These are phyloP conservation scores for Pichia thaimueangensis DNA, from an alignment of 805 yeast genomes.

Conservation along the genomic window DNA sequence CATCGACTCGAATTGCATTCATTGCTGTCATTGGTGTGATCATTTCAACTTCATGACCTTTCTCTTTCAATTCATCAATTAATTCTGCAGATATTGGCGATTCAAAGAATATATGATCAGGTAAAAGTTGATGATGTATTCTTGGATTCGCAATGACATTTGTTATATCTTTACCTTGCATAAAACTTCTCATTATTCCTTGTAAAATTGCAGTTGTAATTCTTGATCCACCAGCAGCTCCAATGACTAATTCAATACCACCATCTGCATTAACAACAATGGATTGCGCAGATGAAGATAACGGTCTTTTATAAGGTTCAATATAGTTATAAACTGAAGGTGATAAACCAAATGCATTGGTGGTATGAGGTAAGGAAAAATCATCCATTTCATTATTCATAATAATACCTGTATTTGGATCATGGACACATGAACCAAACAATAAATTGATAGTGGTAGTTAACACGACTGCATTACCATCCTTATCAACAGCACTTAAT, in stretches of 20 bases:
- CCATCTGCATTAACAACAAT: conserved; percentile 45
- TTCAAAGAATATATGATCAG: conserved; percentile 62
- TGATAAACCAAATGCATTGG: conserved; percentile 71
- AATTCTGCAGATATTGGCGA: conserved; percentile 38
- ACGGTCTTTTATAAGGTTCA: conserved; percentile 71
- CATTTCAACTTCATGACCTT: conserved; percentile 45
- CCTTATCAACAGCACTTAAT: conserved; percentile 67
- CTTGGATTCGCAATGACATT: conserved; percentile 76
- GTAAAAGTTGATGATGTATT: conserved; percentile 83
- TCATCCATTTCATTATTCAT: conserved; percentile 94
- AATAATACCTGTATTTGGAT: conserved; percentile 73
- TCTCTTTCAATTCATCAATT: conserved; percentile 29
- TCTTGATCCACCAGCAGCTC: conserved; percentile 93
- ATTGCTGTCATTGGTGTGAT: conserved; percentile 46
- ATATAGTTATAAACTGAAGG: conserved; percentile 80
- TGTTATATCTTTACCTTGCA: conserved; percentile 50
- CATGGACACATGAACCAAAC: conserved; percentile 82
- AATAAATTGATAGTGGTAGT: conserved; percentile 83
- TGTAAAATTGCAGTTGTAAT: conserved; percentile 80
- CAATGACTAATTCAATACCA: conserved; percentile 61
- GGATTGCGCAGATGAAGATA: conserved; percentile 78
- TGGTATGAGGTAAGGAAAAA: conserved; percentile 63
- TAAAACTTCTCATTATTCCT: conserved; percentile 62
- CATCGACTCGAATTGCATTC: conserved; percentile 41
- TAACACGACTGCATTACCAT: conserved; percentile 74